Base-by-base conservation (phyloP, 257 asterid species). In the Forsythia suspensa region DNA sequence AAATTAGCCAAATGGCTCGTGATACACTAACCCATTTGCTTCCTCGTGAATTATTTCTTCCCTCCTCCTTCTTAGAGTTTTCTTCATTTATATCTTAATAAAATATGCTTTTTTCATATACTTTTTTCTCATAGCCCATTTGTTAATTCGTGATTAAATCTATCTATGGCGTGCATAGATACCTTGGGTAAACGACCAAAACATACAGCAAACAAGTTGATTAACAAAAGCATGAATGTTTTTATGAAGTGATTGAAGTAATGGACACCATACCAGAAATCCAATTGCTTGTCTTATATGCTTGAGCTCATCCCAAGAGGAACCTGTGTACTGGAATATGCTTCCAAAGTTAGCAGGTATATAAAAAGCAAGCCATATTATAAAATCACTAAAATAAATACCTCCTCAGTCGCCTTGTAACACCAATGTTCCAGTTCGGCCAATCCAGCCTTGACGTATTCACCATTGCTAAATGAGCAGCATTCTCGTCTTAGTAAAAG, bases 381-480 rank as follows among this genome's bases (percentile, higher is more conserved):
- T 13, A 66, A 52, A 34, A 65, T 41, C 65, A 74, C 39, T 57
- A 74, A 77, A 77, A 52, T 70, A 52, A 68, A 67, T 84, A 93
- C 99, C 98, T 90, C 97, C 73, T 96, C 99, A 29, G 99, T 96
- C 76, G 99, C 97, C 79, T 94, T 94, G 88, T 96, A 96, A 87
- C 99, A 96, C 99, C 99, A 96, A 85, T 96, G 97, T 84, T 96
- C 99, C 78, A 94, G 86, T 84, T 96, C 99, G 59, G 99, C 99
- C 83, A 96, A 89, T 74, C 99, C 99, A 70, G 99, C 94, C 88
- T 96, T 96, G 68, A 96, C 99, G 76, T 94, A 96, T 84, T 96
- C 99, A 70, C 99, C 99, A 41, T 96, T 96, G 84, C 99, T 96
- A 76, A 96, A 96, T 40, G 99, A 96, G 83, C 99, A 96, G 87